These are phyloP conservation scores for Hirsutella minnesotensis DNA, from an alignment of 2,329 filamentous ascomycete species.

Conservation along the genomic window DNA sequence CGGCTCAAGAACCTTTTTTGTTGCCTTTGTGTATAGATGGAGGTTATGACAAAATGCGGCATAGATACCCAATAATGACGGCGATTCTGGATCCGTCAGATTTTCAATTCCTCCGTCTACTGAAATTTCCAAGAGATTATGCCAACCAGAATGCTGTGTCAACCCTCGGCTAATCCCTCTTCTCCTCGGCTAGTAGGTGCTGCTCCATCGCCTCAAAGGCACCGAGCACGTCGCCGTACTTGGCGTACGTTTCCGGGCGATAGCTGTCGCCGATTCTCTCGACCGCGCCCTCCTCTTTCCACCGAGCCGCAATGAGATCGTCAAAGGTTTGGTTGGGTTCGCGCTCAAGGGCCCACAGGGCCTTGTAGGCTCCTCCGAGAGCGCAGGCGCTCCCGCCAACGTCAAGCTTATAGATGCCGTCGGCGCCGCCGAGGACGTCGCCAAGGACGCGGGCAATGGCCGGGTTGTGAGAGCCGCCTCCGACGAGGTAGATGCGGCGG, in stretches of 20 bases:
- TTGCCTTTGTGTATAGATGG: neutral
- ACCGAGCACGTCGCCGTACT: conserved; percentile 64
- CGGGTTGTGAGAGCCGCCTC: conserved; percentile 79
- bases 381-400: conserved; percentile 94
- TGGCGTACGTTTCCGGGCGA: conserved; percentile 58
- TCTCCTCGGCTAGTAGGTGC: conserved; percentile 38
- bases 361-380: conserved; percentile 88
- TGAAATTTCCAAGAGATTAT: neutral
- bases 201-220: conserved; percentile 70
- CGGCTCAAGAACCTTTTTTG: neutral
- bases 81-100: neutral
- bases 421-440: conserved; percentile 75
- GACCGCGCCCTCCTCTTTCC: conserved; percentile 76
- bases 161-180: conserved; percentile 5
- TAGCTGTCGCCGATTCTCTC: conserved; percentile 77
- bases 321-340: conserved; percentile 66
- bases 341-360: conserved; percentile 79
- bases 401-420: conserved; percentile 87
- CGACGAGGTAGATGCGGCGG: conserved; percentile 83
- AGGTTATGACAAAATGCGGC: neutral
- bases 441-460: conserved; percentile 79
- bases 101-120: conserved; percentile 1
- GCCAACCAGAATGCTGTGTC: conserved; percentile 1
- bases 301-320: conserved; percentile 69
- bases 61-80: neutral